Conservation (phyloP, 306 rosid species). For the Glycyrrhiza uralensis region DNA sequence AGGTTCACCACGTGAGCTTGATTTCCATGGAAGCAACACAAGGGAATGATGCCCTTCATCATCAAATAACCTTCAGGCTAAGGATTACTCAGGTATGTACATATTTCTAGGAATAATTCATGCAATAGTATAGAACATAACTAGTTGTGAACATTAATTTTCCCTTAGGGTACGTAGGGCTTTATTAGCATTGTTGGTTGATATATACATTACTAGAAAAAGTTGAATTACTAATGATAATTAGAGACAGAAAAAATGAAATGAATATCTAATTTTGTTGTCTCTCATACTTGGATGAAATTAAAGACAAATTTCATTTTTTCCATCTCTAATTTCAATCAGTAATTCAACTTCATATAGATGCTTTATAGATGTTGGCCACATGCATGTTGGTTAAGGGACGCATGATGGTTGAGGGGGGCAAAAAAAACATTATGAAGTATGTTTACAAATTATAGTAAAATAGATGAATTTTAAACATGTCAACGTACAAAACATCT, state of each 20-base stretch:
- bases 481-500: neutral
- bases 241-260: no score
- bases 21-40: conserved; percentile 59
- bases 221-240: no score
- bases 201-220: no score
- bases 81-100: conserved; percentile 68
- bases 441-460: neutral
- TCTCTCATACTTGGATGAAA: no score
- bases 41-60: conserved; percentile 29
- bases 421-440: neutral
- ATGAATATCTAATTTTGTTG: no score
- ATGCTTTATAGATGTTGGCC: no score
- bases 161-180: no score
- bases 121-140: neutral
- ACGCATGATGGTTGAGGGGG: no score
- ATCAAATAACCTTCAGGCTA: conserved; percentile 56
- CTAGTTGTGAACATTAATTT: neutral
- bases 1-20: conserved; percentile 41
- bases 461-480: neutral
- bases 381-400: neutral
- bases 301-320: no score
- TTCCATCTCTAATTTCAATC: no score
- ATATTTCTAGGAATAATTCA: neutral
- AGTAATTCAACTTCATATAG: no score
- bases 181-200: no score